phyloP scores from a whole-genome alignment of 73 alveolate species.

The Diophrys appendiculata region DNA sequence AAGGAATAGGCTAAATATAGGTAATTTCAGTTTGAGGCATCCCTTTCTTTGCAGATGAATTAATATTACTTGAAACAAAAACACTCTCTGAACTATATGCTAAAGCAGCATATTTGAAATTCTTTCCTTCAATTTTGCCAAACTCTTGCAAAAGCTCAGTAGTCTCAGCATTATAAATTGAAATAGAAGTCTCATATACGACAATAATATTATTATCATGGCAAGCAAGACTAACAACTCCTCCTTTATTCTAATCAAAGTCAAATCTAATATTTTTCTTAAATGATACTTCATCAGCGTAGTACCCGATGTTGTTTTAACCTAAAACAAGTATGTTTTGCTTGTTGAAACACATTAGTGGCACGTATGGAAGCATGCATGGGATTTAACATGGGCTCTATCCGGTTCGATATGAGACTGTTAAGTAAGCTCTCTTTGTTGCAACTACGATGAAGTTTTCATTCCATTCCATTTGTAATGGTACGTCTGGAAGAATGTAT shows the following conservation, averaged over 20 bases:
- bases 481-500: background rate
- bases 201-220: constrained; percentile 36
- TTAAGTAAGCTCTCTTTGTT: constrained; percentile 28
- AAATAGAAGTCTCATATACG: constrained; percentile 26
- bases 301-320: constrained; percentile 2
- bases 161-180: constrained; percentile 34
- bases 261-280: constrained; percentile 22
- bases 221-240: constrained; percentile 16
- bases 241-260: constrained; percentile 24
- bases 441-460: constrained; percentile 29
- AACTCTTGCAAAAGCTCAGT: constrained; percentile 33
- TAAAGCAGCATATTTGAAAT: constrained; percentile 18
- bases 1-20: constrained; percentile 33
- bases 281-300: constrained; percentile 27
- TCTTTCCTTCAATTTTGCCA: constrained; percentile 16
- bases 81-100: constrained; percentile 24
- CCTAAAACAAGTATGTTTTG: constrained; percentile 26
- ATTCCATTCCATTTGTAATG: constrained; percentile 28
- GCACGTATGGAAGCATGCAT: constrained; percentile 11
- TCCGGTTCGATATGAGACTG: constrained; percentile 29
- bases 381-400: constrained; percentile 14
- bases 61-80: constrained; percentile 7
- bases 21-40: constrained; percentile 9
- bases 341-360: constrained; percentile 30
- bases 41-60: constrained; percentile 18